phyloP scores from a whole-genome alignment of 208 protist genomes.

The Acanthamoeba sp. region DNA sequence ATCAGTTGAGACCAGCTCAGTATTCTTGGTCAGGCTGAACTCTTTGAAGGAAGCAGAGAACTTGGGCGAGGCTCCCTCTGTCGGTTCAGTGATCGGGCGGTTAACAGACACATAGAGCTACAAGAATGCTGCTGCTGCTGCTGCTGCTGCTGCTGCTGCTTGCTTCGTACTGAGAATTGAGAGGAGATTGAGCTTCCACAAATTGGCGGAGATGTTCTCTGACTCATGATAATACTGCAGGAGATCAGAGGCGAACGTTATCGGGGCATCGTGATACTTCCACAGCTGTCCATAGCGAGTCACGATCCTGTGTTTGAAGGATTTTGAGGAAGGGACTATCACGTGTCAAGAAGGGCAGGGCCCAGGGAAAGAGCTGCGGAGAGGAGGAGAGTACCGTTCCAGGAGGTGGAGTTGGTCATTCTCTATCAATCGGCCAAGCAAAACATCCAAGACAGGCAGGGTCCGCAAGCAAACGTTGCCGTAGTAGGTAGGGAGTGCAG shows the following conservation, averaged over 20 bases:
- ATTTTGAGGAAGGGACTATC: no score
- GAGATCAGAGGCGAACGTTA: neutral
- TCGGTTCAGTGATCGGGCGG: no score
- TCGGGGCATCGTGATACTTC: constrained; percentile 27
- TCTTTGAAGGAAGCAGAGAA: constrained; percentile 33
- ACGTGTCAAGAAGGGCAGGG: no score
- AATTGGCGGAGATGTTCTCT: neutral
- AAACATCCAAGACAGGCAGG: neutral
- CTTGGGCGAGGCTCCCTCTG: constrained; percentile 16
- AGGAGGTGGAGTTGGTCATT: neutral
- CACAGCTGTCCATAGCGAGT: neutral
- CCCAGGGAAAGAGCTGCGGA: neutral
- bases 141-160: no score
- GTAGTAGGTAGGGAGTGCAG: neutral
- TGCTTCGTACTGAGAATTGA: constrained; percentile 1
- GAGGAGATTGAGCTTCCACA: constrained; percentile 25
- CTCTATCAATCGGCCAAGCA: constrained; percentile 25
- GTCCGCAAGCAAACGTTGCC: constrained; percentile 26
- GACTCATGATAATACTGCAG: constrained; percentile 55
- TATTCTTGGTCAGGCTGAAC: neutral
- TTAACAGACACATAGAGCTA: neutral
- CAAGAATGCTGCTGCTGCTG: no score
- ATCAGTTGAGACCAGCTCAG: neutral
- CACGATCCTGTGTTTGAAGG: neutral
- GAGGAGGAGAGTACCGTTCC: neutral